phyloP scores from a whole-genome alignment of 257 asterid genomes.

The Penstemon eatonii region DNA sequence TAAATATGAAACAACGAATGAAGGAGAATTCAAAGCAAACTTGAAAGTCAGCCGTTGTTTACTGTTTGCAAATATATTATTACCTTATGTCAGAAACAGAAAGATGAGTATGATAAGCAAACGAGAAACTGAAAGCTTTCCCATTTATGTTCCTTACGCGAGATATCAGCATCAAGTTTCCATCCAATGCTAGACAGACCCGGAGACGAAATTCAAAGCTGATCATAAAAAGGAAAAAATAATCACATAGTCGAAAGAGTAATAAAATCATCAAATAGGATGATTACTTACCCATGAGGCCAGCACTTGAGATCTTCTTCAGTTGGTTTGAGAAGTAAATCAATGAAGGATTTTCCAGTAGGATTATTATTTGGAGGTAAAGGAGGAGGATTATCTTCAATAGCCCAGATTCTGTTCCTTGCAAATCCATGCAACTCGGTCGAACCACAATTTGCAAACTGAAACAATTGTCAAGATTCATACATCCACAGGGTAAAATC shows the following conservation, averaged over 20 bases:
- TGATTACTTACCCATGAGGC: conserved; percentile 70
- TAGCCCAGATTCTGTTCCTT: conserved; percentile 75
- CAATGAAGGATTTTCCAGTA: conserved; percentile 69
- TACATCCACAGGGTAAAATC: conserved; percentile 11
- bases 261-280: conserved; percentile 4
- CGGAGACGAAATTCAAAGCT: conserved; percentile 89
- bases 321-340: conserved; percentile 78
- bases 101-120: conserved; percentile 79
- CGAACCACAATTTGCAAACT: conserved; percentile 73
- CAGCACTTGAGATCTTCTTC: conserved; percentile 86
- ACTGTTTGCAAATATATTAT: conserved; percentile 5
- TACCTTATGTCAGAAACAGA: conserved; percentile 94
- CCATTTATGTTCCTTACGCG: conserved; percentile 83
- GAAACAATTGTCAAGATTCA: conserved; percentile 25
- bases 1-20: not conserved
- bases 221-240: conserved; percentile 16
- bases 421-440: conserved; percentile 87
- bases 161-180: conserved; percentile 77
- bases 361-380: conserved; percentile 54
- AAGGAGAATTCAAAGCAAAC: not conserved
- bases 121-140: conserved; percentile 87
- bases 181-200: conserved; percentile 70
- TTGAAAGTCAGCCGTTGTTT: conserved; percentile 3
- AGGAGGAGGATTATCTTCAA: conserved; percentile 82
- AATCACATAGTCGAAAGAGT: conserved; percentile 1